phyloP scores from a whole-genome alignment of 83 land plant genomes.

The Larix sibirica region DNA sequence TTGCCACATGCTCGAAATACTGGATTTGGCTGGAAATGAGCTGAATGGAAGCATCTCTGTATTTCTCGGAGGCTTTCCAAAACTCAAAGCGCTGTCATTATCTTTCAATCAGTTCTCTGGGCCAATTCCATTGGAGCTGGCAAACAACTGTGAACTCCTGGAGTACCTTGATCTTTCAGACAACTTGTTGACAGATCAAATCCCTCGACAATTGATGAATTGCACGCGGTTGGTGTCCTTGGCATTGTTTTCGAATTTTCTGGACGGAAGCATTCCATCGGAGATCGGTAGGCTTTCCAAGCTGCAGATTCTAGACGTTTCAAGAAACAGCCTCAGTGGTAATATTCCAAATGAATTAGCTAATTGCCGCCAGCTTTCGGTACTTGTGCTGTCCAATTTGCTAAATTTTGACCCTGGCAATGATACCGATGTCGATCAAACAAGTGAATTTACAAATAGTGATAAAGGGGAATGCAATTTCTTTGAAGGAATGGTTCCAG shows the following conservation, averaged over 20 bases:
- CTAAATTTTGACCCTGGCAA: conserved; percentile 22
- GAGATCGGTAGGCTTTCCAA: conserved; percentile 49
- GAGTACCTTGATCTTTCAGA: conserved; percentile 59
- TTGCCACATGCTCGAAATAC: conserved; percentile 29
- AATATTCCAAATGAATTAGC: conserved; percentile 55
- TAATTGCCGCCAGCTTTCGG: conserved; percentile 41
- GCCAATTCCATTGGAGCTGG: conserved; percentile 46
- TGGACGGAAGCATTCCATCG: conserved; percentile 61
- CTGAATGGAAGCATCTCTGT: conserved; percentile 54
- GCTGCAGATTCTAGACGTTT: conserved; percentile 65
- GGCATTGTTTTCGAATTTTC: conserved; percentile 46
- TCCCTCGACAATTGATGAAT: conserved; percentile 54
- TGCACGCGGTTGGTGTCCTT: conserved; percentile 42
- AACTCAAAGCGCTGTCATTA: conserved; percentile 31
- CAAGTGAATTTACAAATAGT: not conserved
- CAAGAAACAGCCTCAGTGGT: conserved; percentile 69
- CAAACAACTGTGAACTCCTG: conserved; percentile 38
- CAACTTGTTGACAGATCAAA: conserved; percentile 40
- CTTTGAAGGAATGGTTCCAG: conserved; percentile 37
- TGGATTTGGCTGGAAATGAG: conserved; percentile 53
- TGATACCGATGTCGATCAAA: not conserved
- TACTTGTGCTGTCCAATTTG: conserved; percentile 56
- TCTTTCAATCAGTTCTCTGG: conserved; percentile 52
- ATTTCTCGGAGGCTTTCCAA: conserved; percentile 32
- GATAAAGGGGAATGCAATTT: conserved; percentile 31